phyloP scores from a whole-genome alignment of 202 grass and related monocot genomes.

The Hordeum pubiflorum region DNA sequence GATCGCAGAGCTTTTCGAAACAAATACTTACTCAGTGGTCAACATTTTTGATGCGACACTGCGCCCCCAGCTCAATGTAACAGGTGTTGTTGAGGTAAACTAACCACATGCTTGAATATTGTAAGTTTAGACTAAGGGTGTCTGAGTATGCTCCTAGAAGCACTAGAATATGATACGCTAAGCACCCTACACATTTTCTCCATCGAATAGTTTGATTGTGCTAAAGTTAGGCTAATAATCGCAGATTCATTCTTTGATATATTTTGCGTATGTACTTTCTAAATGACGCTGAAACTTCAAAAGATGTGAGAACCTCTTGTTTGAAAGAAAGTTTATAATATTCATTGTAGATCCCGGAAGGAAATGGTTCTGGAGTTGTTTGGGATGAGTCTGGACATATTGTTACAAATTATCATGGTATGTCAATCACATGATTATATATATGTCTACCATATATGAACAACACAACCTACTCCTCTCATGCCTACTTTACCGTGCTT shows the following conservation, averaged over 20 bases:
- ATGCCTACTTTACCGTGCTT: background rate
- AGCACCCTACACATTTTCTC: background rate
- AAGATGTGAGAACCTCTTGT: background rate
- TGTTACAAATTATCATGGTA: conserved; percentile 99
- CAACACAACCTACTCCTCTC: background rate
- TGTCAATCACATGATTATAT: conserved; percentile 7
- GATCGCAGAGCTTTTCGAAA: conserved; percentile 80
- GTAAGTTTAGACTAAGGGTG: background rate
- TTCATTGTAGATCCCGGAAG: conserved; percentile 81
- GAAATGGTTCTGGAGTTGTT: conserved; percentile 97
- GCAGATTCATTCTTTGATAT: background rate
- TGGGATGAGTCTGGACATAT: conserved; percentile 87
- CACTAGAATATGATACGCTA: background rate
- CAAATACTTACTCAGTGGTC: conserved; percentile 93
- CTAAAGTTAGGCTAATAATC: background rate
- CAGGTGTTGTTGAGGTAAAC: conserved; percentile 86
- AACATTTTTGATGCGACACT: conserved; percentile 96
- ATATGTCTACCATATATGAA: background rate
- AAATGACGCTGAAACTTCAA: conserved; percentile 19
- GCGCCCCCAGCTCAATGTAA: conserved; percentile 83
- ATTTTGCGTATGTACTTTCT: background rate
- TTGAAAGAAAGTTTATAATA: conserved; percentile 28
- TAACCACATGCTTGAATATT: background rate
- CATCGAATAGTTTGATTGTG: conserved; percentile 1
- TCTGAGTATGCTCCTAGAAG: background rate